Evolutionary conservation across 768 basidiomycete genomes (phyloP), one percentile per base, ranked within the genome.

Genomic region (Tephrocybe sp.): DNA sequence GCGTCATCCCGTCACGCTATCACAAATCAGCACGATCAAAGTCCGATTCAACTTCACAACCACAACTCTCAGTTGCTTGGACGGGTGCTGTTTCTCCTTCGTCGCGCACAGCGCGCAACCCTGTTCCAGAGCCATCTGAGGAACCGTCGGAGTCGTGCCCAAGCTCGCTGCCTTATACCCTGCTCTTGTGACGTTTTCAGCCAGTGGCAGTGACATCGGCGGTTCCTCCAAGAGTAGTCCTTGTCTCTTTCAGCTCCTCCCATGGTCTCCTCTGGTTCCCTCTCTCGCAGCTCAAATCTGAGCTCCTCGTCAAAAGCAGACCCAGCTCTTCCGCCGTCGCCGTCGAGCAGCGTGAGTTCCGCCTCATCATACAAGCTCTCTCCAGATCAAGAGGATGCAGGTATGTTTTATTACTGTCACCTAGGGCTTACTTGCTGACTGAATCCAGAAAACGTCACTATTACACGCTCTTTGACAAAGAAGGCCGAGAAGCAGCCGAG

Each of bases 401-500:
- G 87, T 85, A 60, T 54, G 75, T 59, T 34, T 31, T 36, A 26
- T 16, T 45, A 51, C 48, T 32, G 36, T 44, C 19, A 47, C 34
- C 46, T 52, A 48, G 44, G 41, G 54, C 49, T 49, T 17, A 33
- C 51, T 56, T 56, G 58, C 36, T 50, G 39, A 53, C 10, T 30
- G 48, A 16, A 42, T 47, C 20, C 66, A 90, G 89, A 90, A 68
- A 86, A 90, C 66, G 66, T 75, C 58, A 91, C 89, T 14, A 81
- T 90, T 60, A 91, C 72, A 58, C 77, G 71, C 46, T 57, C 75
- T 12, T 61, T 78, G 50, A 65, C 73, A 47, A 75, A 71, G 60
- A 72, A 63, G 57, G 69, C 71, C 41, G 78, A 76, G 48, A 83
- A 76, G 62, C 77, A 72, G 65, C 83, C 72, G 67, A 83, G 82